Conservation (phyloP, 371 early-diverging fungal species). For the Apophysomyces ossiformis region DNA sequence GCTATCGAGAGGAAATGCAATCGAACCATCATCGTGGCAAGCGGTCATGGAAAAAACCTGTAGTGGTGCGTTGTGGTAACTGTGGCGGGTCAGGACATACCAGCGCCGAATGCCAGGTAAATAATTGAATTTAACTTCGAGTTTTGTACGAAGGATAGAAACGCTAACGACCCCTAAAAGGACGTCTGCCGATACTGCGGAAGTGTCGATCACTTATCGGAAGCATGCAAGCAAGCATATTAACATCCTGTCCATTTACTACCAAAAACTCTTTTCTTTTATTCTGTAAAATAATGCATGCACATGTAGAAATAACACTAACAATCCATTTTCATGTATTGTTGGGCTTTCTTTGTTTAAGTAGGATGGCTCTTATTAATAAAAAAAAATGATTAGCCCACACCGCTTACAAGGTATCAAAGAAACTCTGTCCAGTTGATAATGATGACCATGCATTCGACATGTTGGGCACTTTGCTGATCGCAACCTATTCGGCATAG, state of each 20-base stretch:
- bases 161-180: background rate
- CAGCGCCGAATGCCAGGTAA: constrained; percentile 46
- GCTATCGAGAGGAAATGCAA: constrained; percentile 25
- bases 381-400: no score
- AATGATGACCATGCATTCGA: no score
- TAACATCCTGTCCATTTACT: background rate
- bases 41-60: constrained; percentile 18
- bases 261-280: background rate
- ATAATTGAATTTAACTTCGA: background rate
- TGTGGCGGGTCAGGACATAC: constrained; percentile 48
- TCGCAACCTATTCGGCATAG: no score
- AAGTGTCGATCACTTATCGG: constrained; percentile 9
- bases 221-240: constrained; percentile 3
- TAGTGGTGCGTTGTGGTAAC: constrained; percentile 37
- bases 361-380: background rate
- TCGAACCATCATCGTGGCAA: constrained; percentile 14
- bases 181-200: constrained; percentile 6
- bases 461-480: no score
- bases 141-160: background rate
- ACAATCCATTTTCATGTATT: background rate
- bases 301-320: constrained; percentile 2
- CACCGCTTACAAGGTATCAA: no score
- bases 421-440: no score
- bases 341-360: background rate
- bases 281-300: constrained; percentile 8